Evolutionary conservation across 2,329 filamentous ascomycete species (phyloP), one percentile per base, ranked within the genome.

Genomic region (Monilinia aucupariae): DNA sequence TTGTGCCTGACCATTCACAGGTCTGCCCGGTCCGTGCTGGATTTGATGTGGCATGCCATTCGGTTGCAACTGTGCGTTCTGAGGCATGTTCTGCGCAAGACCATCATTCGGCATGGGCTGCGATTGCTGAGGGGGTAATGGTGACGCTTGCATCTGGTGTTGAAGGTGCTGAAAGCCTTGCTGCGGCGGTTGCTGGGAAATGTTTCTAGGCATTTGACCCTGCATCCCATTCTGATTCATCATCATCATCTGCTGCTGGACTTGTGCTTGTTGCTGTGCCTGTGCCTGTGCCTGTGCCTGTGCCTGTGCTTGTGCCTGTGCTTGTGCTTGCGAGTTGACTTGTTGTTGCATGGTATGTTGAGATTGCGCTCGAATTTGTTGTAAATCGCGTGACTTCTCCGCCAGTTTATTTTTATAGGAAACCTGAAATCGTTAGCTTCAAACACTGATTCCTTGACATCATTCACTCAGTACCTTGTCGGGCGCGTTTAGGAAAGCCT

Each of bases 121-220:
- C 25, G 68, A 65, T 62, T 71, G 69, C 65, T 82, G 82, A 58
- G 79, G 82, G 12, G 80, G 77, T 30, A 85, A 78, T 45, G 79
- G 79, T 0, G 80, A 78, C 4, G 78, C 74, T 68, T 85, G 83
- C 81, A 85, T 84, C 62, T 79, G 81, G 61, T 84, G 82, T 64
- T 84, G 83, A 43, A 85, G 77, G 54, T 82, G 79, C 65, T 83
- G 83, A 64, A 86, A 85, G 0, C 78, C 79, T 68, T 80, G 82
- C 64, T 82, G 83, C 2, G 76, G 74, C 8, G 76, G 77, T 68
- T 81, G 81, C 60, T 71, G 72, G 74, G 82, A 79, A 62, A 70
- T 68, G 15, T 78, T 78, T 43, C 82, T 78, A 47, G 78, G 77
- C 76, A 84, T 80, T 66, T 82, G 78, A 15, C 76, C 77, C 64